Conservation (phyloP, 169 alveolate species). For the Toxoplasma gondii region DNA sequence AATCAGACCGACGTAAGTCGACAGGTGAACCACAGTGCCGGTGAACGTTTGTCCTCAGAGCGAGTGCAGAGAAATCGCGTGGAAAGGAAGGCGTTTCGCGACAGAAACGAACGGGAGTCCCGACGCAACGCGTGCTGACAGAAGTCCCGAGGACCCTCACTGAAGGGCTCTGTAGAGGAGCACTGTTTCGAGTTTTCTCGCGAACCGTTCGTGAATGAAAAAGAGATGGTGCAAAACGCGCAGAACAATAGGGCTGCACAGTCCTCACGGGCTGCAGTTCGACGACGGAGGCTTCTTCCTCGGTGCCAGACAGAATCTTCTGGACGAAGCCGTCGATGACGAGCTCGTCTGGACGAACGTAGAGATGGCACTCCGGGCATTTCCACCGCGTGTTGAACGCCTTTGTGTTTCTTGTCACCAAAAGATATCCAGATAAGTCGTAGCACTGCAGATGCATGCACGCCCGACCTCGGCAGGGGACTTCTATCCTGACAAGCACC, state of each 20-base stretch:
- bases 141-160: no score
- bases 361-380: constrained; percentile 91
- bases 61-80: no score
- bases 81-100: no score
- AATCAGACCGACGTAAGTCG: no score
- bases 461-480: constrained; percentile 90
- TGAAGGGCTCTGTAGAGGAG: no score
- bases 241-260: neutral
- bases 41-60: no score
- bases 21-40: no score
- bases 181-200: no score
- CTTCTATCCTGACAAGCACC: constrained; percentile 74
- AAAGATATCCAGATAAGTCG: constrained; percentile 88
- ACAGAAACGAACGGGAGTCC: no score
- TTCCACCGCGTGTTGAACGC: constrained; percentile 93
- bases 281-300: constrained; percentile 60
- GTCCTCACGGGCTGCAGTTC: constrained; percentile 61
- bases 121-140: no score
- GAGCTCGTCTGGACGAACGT: constrained; percentile 85
- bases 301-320: constrained; percentile 67
- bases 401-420: constrained; percentile 87
- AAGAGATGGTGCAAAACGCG: no score
- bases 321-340: constrained; percentile 86
- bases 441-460: constrained; percentile 93
- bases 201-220: no score